Evolutionary conservation across 306 rosid genomes (phyloP).

Genomic region (Begonia peltatifolia): DNA sequence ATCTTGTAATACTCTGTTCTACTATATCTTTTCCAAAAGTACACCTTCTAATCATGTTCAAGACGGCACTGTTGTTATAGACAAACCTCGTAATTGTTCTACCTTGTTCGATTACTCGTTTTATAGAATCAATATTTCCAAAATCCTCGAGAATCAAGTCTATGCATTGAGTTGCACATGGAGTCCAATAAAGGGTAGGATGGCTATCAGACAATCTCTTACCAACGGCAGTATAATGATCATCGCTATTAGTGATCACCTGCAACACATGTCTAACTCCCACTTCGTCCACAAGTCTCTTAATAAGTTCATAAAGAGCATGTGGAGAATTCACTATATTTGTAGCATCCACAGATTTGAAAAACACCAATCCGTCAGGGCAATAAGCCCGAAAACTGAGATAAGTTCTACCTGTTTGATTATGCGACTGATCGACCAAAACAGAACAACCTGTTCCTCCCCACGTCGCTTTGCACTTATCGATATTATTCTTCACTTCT

Average conservation of each 20-base stretch:
- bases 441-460: conserved; percentile 69
- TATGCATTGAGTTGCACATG: conserved; percentile 54
- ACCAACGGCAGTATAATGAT: conserved; percentile 52
- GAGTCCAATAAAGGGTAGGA: conserved; percentile 71
- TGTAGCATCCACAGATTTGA: conserved; percentile 64
- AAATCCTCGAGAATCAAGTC: conserved; percentile 65
- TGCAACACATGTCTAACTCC: conserved; percentile 73
- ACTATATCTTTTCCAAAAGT: conserved; percentile 65
- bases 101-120: conserved; percentile 54
- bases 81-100: conserved; percentile 68
- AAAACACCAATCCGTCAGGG: conserved; percentile 61
- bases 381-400: conserved; percentile 40
- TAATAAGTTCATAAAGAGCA: conserved; percentile 43
- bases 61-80: conserved; percentile 50
- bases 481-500: conserved; percentile 54
- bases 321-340: conserved; percentile 31
- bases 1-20: conserved; percentile 46
- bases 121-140: conserved; percentile 62
- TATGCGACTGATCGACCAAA: conserved; percentile 60
- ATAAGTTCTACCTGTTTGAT: conserved; percentile 33
- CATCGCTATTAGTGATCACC: conserved; percentile 53
- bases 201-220: conserved; percentile 45
- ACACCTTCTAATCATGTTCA: conserved; percentile 67
- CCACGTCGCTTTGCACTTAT: conserved; percentile 48
- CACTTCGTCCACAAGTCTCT: conserved; percentile 63